Evolutionary conservation across 495 filamentous ascomycete species (phyloP).

Genomic region (Penicillium turbatum): DNA sequence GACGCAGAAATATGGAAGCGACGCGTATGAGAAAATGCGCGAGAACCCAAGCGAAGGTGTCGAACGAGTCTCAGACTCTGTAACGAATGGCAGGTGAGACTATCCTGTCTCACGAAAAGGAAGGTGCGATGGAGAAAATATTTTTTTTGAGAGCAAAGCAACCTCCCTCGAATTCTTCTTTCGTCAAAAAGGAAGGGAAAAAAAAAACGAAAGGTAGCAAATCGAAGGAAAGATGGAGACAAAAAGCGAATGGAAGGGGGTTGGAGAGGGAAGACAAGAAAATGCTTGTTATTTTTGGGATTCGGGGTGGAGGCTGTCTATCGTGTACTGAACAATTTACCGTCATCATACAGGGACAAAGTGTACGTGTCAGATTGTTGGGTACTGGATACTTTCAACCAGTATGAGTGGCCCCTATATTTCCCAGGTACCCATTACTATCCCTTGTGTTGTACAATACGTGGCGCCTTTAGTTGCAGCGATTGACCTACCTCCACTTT

Average conservation of each 20-base stretch:
- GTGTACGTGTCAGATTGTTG: conserved; percentile 15
- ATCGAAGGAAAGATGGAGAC: conserved; percentile 27
- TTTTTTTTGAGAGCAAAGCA: conserved; percentile 20
- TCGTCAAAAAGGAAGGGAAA: conserved; percentile 14
- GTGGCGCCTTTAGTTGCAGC: not conserved
- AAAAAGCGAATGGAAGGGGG: conserved; percentile 33
- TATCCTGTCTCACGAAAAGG: conserved; percentile 1
- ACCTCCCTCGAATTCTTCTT: conserved; percentile 21
- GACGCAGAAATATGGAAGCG: conserved; percentile 13
- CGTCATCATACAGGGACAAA: conserved; percentile 14
- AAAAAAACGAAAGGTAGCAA: conserved; percentile 24
- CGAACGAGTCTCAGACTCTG: conserved; percentile 3
- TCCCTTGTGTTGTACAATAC: conserved; percentile 8
- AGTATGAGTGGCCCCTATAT: conserved; percentile 3
- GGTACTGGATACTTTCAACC: conserved; percentile 14
- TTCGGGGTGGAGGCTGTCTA: conserved; percentile 15
- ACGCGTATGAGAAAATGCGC: conserved; percentile 13
- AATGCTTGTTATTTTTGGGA: conserved; percentile 41
- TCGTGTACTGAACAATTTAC: conserved; percentile 29
- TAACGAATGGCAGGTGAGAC: conserved; percentile 5
- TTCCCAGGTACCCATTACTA: conserved; percentile 11
- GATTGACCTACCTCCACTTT: not conserved
- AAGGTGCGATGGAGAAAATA: conserved; percentile 21
- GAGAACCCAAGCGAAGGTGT: conserved; percentile 6
- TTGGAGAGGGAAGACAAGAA: conserved; percentile 23